A percentile compares a stretch with the other conserved stretches of the same genome.
phyloP scores from a whole-genome alignment of 805 yeast genomes.

The Candida nanaspora region DNA sequence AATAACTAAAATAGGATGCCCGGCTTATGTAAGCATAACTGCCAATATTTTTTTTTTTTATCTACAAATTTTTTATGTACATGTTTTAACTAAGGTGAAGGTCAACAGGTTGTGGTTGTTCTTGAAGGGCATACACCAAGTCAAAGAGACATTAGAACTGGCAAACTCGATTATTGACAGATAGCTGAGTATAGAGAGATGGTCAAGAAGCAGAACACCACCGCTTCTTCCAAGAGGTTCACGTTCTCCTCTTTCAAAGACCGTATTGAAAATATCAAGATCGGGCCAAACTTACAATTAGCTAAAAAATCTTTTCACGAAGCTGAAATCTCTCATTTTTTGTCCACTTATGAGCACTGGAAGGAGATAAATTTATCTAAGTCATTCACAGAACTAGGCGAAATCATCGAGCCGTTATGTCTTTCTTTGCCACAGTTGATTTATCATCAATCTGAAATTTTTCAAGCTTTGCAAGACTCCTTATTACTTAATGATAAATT shows the following conservation, averaged over 20 bases:
- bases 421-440: slow-evolving; percentile 78
- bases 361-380: slow-evolving; percentile 75
- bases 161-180: too few relatives aligned
- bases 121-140: too few relatives aligned
- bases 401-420: slow-evolving; percentile 43
- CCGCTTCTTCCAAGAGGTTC: slow-evolving; percentile 50
- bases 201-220: slow-evolving; percentile 30
- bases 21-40: too few relatives aligned
- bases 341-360: slow-evolving; percentile 81
- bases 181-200: too few relatives aligned
- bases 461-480: slow-evolving; percentile 28
- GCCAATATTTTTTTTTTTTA: too few relatives aligned
- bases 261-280: slow-evolving; percentile 73
- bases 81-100: too few relatives aligned
- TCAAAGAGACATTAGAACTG: too few relatives aligned
- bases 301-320: slow-evolving; percentile 58
- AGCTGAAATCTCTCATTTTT: slow-evolving; percentile 71
- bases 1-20: too few relatives aligned
- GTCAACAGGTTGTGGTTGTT: too few relatives aligned
- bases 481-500: slow-evolving; percentile 55
- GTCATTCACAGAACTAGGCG: slow-evolving; percentile 56
- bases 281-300: slow-evolving; percentile 58
- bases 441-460: slow-evolving; percentile 60
- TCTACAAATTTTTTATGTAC: too few relatives aligned
- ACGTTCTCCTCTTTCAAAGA: slow-evolving; percentile 75